These are phyloP conservation scores for Diplodia seriata DNA, from an alignment of 2,329 filamentous ascomycete species.

Conservation along the genomic window DNA sequence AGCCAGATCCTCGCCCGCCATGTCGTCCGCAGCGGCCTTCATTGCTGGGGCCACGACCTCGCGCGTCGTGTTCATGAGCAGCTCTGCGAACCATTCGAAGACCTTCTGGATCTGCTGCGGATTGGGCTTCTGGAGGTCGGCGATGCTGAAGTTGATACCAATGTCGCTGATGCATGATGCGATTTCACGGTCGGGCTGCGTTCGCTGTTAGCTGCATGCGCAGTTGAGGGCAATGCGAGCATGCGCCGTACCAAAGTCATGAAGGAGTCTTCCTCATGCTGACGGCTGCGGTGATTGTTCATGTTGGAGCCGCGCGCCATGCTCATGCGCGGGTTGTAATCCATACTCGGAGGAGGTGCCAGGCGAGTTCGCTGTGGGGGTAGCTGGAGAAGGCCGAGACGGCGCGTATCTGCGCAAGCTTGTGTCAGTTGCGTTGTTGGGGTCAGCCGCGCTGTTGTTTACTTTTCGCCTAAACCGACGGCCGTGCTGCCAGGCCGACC, in stretches of 20 bases:
- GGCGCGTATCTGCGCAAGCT: constrained; percentile 28
- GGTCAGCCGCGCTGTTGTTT: constrained; percentile 19
- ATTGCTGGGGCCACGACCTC: constrained; percentile 95
- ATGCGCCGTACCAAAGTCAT: constrained; percentile 55
- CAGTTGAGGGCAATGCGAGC: not conserved
- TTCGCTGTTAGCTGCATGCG: constrained; percentile 34
- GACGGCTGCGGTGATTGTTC: constrained; percentile 50
- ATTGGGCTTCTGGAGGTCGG: constrained; percentile 92
- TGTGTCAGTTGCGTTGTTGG: constrained; percentile 12
- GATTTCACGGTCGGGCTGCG: constrained; percentile 75
- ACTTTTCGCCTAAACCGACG: constrained; percentile 20
- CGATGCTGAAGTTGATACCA: constrained; percentile 83
- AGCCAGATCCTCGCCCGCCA: constrained; percentile 76
- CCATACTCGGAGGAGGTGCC: constrained; percentile 46
- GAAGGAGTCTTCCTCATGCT: constrained; percentile 57
- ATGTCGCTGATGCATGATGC: constrained; percentile 98
- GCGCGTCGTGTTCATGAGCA: constrained; percentile 90
- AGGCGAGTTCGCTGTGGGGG: constrained; percentile 26
- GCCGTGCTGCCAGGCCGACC: not conserved
- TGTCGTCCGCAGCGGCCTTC: constrained; percentile 86
- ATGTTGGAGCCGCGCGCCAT: constrained; percentile 53
- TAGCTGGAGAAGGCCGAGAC: not conserved
- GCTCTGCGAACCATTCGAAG: constrained; percentile 95
- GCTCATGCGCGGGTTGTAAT: constrained; percentile 60
- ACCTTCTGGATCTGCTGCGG: constrained; percentile 95